phyloP scores from a whole-genome alignment of 2,329 filamentous ascomycete genomes.

The Ceratocystiopsis sp. region DNA sequence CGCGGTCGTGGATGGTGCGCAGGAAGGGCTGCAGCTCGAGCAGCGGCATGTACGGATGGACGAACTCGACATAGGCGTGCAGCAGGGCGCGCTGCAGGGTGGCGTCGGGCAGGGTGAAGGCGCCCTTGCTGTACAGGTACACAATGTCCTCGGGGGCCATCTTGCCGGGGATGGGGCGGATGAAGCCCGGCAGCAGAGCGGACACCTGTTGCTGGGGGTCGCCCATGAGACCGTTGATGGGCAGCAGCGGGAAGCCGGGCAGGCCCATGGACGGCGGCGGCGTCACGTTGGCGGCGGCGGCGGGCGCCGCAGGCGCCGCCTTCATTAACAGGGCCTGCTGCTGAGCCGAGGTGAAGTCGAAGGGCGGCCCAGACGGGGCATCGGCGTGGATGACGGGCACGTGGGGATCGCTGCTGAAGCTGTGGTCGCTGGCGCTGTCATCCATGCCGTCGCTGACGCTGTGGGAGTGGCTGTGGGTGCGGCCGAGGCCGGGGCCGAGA shows the following conservation, averaged over 20 bases:
- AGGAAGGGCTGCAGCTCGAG: conserved; percentile 51
- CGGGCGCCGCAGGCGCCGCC: conserved; percentile 25
- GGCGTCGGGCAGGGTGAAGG: conserved; percentile 55
- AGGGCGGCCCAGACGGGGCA: no score
- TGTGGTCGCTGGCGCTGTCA: no score
- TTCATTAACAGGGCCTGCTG: no score
- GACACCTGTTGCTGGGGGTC: conserved; percentile 12
- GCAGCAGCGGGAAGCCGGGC: conserved; percentile 8
- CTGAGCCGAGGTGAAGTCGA: no score
- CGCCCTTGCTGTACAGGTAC: conserved; percentile 72
- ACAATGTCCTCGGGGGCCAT: conserved; percentile 68
- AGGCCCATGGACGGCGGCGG: conserved; percentile 3
- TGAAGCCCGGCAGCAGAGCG: conserved; percentile 45
- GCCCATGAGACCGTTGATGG: conserved; percentile 13
- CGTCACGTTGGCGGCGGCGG: conserved; percentile 34
- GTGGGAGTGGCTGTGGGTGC: no score
- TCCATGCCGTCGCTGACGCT: no score
- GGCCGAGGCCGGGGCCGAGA: no score
- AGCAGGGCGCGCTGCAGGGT: conserved; percentile 65
- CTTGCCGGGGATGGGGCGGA: conserved; percentile 61
- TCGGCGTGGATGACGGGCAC: no score
- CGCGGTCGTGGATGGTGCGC: conserved; percentile 41
- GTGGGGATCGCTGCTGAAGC: no score
- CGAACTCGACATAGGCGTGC: conserved; percentile 70
- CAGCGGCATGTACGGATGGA: conserved; percentile 87